These are phyloP conservation scores for Daldinia sp. DNA, from an alignment of 2,329 filamentous ascomycete genomes.

Conservation along the genomic window DNA sequence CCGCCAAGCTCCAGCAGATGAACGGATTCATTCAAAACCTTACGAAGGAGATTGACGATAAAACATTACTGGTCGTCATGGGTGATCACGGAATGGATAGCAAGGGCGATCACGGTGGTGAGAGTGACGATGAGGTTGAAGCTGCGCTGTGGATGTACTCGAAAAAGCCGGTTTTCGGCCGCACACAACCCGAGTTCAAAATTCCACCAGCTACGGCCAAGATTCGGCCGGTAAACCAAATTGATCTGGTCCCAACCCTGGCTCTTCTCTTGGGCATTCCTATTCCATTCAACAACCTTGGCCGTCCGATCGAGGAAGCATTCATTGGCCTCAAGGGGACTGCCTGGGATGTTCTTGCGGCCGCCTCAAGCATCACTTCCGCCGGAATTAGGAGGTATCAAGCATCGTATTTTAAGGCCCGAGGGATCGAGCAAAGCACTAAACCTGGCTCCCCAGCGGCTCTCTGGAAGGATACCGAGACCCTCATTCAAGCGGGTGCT, in stretches of 20 bases:
- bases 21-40: conserved; percentile 78
- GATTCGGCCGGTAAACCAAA: conserved; percentile 79
- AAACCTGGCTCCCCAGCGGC: conserved; percentile 62
- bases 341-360: conserved; percentile 79
- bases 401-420: conserved; percentile 77
- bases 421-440: conserved; percentile 70
- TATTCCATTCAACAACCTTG: conserved; percentile 95
- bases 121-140: conserved; percentile 95
- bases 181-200: conserved; percentile 67
- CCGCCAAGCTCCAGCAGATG: conserved; percentile 90
- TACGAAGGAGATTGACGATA: conserved; percentile 76
- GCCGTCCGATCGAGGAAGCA: conserved; percentile 90
- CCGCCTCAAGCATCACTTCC: conserved; percentile 78
- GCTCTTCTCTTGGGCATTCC: conserved; percentile 88
- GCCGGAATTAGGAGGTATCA: conserved; percentile 93
- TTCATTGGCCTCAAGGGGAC: conserved; percentile 76
- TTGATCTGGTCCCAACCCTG: conserved; percentile 93
- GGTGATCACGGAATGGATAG: conserved; percentile 99
- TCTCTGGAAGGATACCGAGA: conserved; percentile 66
- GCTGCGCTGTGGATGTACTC: conserved; percentile 99
- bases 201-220: conserved; percentile 76
- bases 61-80: conserved; percentile 92
- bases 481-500: conserved; percentile 46
- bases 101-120: conserved; percentile 97
- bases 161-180: conserved; percentile 83